These are phyloP conservation scores for Boletus huronensis DNA, from an alignment of 768 basidiomycete genomes.

Conservation along the genomic window DNA sequence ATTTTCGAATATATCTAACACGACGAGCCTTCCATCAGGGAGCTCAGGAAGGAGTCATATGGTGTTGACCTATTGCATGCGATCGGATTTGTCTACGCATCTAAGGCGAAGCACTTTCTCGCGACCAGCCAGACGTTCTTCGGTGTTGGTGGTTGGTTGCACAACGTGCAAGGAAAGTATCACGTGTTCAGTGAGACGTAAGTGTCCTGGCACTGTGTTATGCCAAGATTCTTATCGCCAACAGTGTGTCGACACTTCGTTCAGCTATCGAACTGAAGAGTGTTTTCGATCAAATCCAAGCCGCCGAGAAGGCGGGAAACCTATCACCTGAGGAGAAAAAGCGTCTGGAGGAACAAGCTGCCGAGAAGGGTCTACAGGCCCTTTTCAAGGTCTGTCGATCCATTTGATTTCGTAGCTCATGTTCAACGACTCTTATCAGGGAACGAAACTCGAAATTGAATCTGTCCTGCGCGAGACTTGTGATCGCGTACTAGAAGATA, in stretches of 20 bases:
- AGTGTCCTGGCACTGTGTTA: constrained; percentile 28
- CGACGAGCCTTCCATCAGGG: constrained; percentile 40
- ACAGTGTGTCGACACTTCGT: constrained; percentile 77
- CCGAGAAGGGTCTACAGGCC: constrained; percentile 88
- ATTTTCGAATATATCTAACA: neutral
- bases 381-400: constrained; percentile 70
- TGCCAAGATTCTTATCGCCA: constrained; percentile 1
- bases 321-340: constrained; percentile 74
- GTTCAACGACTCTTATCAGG: constrained; percentile 39
- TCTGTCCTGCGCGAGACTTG: constrained; percentile 87
- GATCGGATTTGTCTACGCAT: constrained; percentile 79
- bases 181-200: constrained; percentile 93
- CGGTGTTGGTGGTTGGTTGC: constrained; percentile 90
- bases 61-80: constrained; percentile 83
- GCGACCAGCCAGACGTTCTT: constrained; percentile 67
- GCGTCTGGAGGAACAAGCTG: constrained; percentile 85
- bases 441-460: constrained; percentile 88
- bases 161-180: constrained; percentile 89
- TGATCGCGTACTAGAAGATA: constrained; percentile 69
- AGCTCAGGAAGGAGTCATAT: constrained; percentile 82
- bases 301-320: constrained; percentile 83
- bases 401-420: neutral
- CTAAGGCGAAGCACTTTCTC: constrained; percentile 80
- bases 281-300: constrained; percentile 90
- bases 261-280: constrained; percentile 86